Base-by-base conservation (phyloP, 2,329 filamentous ascomycete species). In the Claviceps quebecensis region DNA sequence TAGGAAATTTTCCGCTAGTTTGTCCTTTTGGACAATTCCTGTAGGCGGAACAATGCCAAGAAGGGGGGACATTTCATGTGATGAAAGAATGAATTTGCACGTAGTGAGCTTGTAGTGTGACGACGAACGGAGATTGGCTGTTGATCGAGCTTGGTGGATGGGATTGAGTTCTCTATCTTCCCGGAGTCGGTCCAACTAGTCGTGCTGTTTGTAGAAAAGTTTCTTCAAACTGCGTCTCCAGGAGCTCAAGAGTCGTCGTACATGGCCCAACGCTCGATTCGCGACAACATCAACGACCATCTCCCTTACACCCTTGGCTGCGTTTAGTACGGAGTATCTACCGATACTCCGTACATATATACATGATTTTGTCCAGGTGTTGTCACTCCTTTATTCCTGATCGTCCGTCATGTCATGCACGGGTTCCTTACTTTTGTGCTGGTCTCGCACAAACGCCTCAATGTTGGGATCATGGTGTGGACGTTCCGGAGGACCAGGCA, bases 1-100 rank as follows among this genome's bases (percentile, higher is more conserved):
- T 80, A 80, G 77, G 77, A 80, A 81, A 75, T 78, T 72, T 78
- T 65, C 66, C 74, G 72, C 65, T 66, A 63, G 44, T 47, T 51
- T 54, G 52, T 54, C 56, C 9, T 34, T 52, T 63, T 65, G 66
- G 61, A 65, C 54, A 54, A 54, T 48, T 23, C 53, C 67, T 61
- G 67, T 68, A 73, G 73, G 70, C 72, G 71, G 71, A 66, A 71
- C 70, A 55, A 78, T 76, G 77, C 76, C 75, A 76, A 77, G 72
- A 74, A 78, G 72, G 69, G 75, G 77, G 76, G 71, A 77, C 69
- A 80, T 56, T 47, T 45, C 13, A 23, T 22, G 45, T 29, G 29
- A 34, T 6, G 17, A 37, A 19, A n/a, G 37, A 29, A 40, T 16
- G 23, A 41, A 13, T 19, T 19, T n/a, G 19, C 16, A 8, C 8